Conservation (phyloP, 2,329 filamentous ascomycete genomes). For the Nemania sp. region DNA sequence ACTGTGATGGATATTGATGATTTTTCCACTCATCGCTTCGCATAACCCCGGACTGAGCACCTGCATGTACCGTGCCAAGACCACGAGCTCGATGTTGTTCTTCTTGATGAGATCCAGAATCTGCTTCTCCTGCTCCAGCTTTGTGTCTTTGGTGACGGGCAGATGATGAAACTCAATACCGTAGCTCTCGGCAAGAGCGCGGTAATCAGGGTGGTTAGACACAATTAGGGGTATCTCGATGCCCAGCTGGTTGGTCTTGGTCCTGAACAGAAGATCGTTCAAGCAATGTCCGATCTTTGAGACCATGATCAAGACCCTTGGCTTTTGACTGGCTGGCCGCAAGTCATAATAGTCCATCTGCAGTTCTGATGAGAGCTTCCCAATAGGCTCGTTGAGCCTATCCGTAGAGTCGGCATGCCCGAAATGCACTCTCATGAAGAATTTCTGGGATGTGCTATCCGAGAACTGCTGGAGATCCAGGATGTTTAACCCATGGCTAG, state of each 20-base stretch:
- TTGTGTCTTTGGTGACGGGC: slow-evolving; percentile 78
- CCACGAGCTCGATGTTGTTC: slow-evolving; percentile 75
- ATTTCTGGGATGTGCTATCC: slow-evolving; percentile 71
- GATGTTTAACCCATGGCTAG: slow-evolving; percentile 75
- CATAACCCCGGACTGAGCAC: slow-evolving; percentile 76
- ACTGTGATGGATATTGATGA: slow-evolving; percentile 91
- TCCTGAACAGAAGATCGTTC: slow-evolving; percentile 80
- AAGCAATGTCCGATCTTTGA: slow-evolving; percentile 87
- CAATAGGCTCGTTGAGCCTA: slow-evolving; percentile 59
- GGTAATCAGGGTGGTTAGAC: slow-evolving; percentile 79
- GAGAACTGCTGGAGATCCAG: slow-evolving; percentile 84
- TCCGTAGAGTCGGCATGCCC: slow-evolving; percentile 59
- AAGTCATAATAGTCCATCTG: slow-evolving; percentile 70
- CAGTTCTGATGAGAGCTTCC: slow-evolving; percentile 63
- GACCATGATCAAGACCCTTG: slow-evolving; percentile 82
- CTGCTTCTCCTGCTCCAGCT: slow-evolving; percentile 70
- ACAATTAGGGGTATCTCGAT: slow-evolving; percentile 79
- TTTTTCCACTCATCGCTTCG: slow-evolving; percentile 77
- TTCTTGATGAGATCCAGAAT: slow-evolving; percentile 71
- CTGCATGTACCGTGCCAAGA: slow-evolving; percentile 87
- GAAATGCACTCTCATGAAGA: slow-evolving; percentile 90
- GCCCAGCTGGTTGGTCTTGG: slow-evolving; percentile 71
- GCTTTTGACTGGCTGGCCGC: slow-evolving; percentile 68
- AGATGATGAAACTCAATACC: slow-evolving; percentile 80
- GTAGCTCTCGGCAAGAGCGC: slow-evolving; percentile 69